Evolutionary conservation across 129 eudicot genomes (phyloP), one percentile per base, ranked within the genome.

Genomic region (sunflower (Helianthus annuus)): DNA sequence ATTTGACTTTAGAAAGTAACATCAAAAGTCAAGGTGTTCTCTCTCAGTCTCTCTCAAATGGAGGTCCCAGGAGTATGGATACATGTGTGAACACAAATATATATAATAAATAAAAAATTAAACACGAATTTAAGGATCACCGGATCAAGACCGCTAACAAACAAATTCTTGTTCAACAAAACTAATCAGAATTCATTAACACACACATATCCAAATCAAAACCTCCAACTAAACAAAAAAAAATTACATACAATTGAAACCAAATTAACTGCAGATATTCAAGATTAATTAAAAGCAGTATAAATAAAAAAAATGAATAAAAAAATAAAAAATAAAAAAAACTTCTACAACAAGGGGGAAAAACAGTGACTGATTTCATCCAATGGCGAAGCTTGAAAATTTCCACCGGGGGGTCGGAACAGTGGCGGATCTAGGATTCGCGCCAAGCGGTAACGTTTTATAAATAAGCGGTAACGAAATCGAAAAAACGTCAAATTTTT

Each of bases 1-100:
- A 64, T 4, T 64, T 64, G 34, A 58, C 75, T 14, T 58, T 15
- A 7, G 29, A 71, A 58, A 55, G 40, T 56, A 62, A 57, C 27
- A 55, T 44, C 68, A 66, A 16, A 76, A 76, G 80, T 67, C 80
- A 76, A 58, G 29, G 59, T 72, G 27, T 27, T 29, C 40, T n/a
- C 22, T 46, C n/a, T n/a, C n/a, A n/a, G n/a, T n/a, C n/a, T n/a
- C 15, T 32, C 16, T 29, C 48, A 27, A 12, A 24, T 59, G 29
- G 64, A 59, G 10, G 44, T 27, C 15, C 7, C 48, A 63, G 13
- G 6, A 38, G 48, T 38, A 63, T 38, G 6, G 24, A 32, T 61
- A 2, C 45, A 61, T 32, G 44, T 61, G 46, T 36, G 66, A 13
- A 61, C 46, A 32, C n/a, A 45, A 29, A 60, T 11, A 22, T 3